Percentiles rank a stretch among this genome's conserved stretches.
These are phyloP conservation scores for Curvularia sp. DNA, from an alignment of 2,329 filamentous ascomycete genomes.

Conservation along the genomic window DNA sequence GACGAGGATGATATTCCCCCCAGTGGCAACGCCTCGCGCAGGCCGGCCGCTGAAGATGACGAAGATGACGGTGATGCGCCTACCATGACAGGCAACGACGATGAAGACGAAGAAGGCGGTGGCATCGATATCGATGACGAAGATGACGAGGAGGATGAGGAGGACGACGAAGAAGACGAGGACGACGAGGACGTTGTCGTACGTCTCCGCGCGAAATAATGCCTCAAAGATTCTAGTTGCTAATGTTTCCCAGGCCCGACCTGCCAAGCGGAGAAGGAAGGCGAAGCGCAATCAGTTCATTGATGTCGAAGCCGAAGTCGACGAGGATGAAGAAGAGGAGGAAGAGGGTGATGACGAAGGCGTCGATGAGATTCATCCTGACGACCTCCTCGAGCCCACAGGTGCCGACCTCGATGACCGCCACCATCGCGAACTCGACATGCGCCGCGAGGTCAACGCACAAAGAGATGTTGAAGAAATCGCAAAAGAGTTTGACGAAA, in stretches of 20 bases:
- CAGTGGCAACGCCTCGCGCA: conserved; percentile 30
- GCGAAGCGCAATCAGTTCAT: conserved; percentile 85
- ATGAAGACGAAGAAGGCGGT: conserved; percentile 61
- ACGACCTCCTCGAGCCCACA: conserved; percentile 81
- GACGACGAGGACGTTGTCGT: conserved; percentile 60
- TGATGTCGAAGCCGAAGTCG: conserved; percentile 97
- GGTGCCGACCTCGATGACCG: conserved; percentile 87
- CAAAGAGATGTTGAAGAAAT: conserved; percentile 94
- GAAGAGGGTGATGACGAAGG: conserved; percentile 83
- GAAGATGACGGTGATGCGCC: conserved; percentile 50
- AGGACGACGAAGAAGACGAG: conserved; percentile 66
- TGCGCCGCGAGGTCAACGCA: conserved; percentile 83
- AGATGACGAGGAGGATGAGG: conserved; percentile 67
- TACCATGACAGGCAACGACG: conserved; percentile 47
- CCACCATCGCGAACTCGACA: conserved; percentile 91
- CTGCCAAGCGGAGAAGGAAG: conserved; percentile 79
- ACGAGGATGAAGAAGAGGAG: conserved; percentile 85
- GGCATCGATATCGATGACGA: conserved; percentile 61
- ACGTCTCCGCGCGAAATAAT: conserved; percentile 17
- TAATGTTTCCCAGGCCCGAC: conserved; percentile 63
- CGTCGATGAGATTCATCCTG: conserved; percentile 87
- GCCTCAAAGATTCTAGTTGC: conserved; percentile 9
- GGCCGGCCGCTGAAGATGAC: conserved; percentile 47
- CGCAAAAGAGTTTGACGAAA: conserved; percentile 79
- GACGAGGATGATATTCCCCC: conserved; percentile 62